These are phyloP conservation scores for Claviceps fusiformis DNA, from an alignment of 2,329 filamentous ascomycete species.

Conservation along the genomic window DNA sequence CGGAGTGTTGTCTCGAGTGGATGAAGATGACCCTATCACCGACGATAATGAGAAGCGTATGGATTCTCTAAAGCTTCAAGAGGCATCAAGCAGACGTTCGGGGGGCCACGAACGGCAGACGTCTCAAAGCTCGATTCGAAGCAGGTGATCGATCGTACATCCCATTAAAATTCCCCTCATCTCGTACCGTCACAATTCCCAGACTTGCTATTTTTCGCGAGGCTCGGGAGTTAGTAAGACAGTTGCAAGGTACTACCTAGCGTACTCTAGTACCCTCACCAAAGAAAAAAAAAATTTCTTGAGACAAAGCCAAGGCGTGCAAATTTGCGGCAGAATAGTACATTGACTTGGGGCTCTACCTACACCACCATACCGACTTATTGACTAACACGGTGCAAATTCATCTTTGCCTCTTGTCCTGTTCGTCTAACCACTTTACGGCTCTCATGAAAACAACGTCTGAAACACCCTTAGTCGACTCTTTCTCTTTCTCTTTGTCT, in stretches of 20 bases:
- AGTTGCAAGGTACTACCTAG: not conserved
- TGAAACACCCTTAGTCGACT: not conserved
- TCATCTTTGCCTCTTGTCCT: not conserved
- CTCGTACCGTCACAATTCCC: not conserved
- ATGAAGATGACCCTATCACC: conserved; percentile 66
- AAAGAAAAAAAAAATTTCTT: not conserved
- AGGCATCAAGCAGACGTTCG: conserved; percentile 50
- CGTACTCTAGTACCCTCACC: not conserved
- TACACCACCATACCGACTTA: not conserved
- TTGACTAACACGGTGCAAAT: not conserved
- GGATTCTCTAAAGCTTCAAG: conserved; percentile 81
- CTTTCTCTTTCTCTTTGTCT: not conserved
- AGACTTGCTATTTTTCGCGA: not conserved
- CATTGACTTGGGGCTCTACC: not conserved
- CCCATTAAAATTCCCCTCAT: not conserved
- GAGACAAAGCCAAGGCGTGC: not conserved
- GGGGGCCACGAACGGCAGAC: conserved; percentile 45
- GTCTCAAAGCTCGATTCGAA: conserved; percentile 41
- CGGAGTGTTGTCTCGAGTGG: conserved; percentile 35
- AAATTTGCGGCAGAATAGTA: not conserved
- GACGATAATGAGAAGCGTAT: conserved; percentile 79
- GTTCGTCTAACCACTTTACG: not conserved
- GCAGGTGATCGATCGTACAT: conserved; percentile 27
- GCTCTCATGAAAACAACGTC: conserved; percentile 5
- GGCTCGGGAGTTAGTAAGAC: not conserved